Evolutionary conservation across 305 asterid species (phyloP), one percentile per base, ranked within the genome.

Genomic region (Solanum hybrid): DNA sequence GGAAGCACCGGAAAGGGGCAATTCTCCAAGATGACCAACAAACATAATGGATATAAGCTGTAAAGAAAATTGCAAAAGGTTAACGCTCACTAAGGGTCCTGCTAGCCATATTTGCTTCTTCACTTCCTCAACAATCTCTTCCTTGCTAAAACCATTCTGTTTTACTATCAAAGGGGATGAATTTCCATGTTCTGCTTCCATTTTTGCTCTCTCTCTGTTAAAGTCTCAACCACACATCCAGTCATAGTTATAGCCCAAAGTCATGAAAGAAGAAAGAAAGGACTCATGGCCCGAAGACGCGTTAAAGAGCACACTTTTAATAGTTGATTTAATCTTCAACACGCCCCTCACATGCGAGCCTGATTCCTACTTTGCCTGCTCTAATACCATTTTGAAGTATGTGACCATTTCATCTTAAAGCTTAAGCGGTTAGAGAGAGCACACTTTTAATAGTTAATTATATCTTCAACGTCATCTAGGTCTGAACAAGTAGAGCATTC

Each of bases 21-120:
- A 73, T 77, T 94, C 94, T 3, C 98, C 99, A 78, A 96, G 95
- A 93, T 95, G 98, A 10, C 98, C 98, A 24, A 96, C 98, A 91
- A 95, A 95, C 98, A 94, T 95, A 1, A 95, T 89, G 5, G 99
- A 94, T n/a, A 96, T 94, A 1, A 96, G 91, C 96, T 96, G 96
- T 89, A 95, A 89, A 90, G 92, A 88, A 26, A 91, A 94, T 91
- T 92, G 96, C 92, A 95, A 92, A 57, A 31, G 85, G 69, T 92
- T 94, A 26, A 94, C 96, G 39, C 91, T 87, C 8, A 95, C 81
- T 36, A 96, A 69, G 79, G 99, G 99, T 80, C 98, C 99, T 3
- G 97, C 97, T 73, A 94, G 92, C 97, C 97, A 94, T 91, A 94
- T 22, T 90, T 95, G 97, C 92, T 93, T 95, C 90, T 91, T 93